Conservation (phyloP, 345 rosid species). For the Lepidium africanum region DNA sequence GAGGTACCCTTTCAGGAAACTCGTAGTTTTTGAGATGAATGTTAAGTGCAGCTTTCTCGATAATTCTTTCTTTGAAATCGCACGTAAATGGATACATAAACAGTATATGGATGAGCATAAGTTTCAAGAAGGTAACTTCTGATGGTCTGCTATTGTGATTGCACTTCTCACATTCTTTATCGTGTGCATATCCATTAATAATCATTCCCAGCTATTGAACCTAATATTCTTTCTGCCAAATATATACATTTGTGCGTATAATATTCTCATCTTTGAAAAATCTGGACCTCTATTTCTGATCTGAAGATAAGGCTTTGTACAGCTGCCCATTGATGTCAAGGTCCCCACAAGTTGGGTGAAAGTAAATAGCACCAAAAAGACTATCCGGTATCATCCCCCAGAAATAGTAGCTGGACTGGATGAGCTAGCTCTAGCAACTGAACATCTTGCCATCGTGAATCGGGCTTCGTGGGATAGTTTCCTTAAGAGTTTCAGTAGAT, state of each 20-base stretch:
- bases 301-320: conserved; percentile 21
- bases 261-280: not conserved
- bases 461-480: conserved; percentile 80
- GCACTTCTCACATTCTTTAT: not conserved
- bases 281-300: conserved; percentile 3
- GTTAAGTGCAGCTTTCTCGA: not conserved
- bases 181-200: not conserved
- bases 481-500: conserved; percentile 51
- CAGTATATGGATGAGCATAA: not conserved
- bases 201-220: conserved; percentile 4
- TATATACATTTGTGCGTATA: not conserved
- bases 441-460: conserved; percentile 58
- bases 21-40: not conserved
- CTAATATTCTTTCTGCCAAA: not conserved
- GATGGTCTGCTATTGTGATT: not conserved
- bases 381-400: conserved; percentile 85
- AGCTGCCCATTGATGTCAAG: conserved; percentile 65
- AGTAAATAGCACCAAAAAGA: conserved; percentile 83
- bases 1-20: conserved; percentile 24
- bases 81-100: not conserved
- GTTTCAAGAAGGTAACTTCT: not conserved
- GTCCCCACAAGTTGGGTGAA: conserved; percentile 77
- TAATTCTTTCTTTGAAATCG: not conserved
- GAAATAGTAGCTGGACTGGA: conserved; percentile 71
- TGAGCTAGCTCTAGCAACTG: conserved; percentile 66